Evolutionary conservation across 164 flowering plant species (phyloP).

Genomic region (Akebia trifoliata): DNA sequence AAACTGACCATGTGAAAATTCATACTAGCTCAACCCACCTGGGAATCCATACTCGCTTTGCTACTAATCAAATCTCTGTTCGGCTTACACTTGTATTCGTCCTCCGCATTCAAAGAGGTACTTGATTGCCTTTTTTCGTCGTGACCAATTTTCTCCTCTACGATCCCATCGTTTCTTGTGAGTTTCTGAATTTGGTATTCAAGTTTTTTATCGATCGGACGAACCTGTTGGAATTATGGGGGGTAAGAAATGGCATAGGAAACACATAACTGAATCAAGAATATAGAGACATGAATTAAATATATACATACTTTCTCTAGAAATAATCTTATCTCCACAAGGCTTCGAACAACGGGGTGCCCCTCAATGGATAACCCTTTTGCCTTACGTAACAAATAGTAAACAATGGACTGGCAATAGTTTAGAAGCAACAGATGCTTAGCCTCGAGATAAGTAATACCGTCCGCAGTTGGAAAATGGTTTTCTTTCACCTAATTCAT

Average conservation of each 20-base stretch:
- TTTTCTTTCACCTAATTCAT: conserved; percentile 63
- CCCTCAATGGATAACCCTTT: conserved; percentile 75
- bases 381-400: conserved; percentile 78
- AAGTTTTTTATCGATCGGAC: conserved; percentile 83
- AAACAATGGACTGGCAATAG: conserved; percentile 87
- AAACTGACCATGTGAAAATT: not conserved
- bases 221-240: conserved; percentile 45
- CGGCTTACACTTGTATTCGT: conserved; percentile 59
- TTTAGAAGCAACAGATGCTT: conserved; percentile 74
- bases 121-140: conserved; percentile 32
- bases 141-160: conserved; percentile 21
- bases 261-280: not conserved
- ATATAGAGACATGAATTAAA: not conserved
- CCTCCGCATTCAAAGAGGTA: conserved; percentile 40
- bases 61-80: conserved; percentile 70
- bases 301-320: conserved; percentile 66
- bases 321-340: conserved; percentile 78
- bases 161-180: conserved; percentile 29
- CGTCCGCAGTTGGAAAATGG: conserved; percentile 63
- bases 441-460: conserved; percentile 90
- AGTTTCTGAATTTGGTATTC: conserved; percentile 87
- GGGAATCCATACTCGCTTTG: conserved; percentile 31
- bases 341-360: conserved; percentile 80
- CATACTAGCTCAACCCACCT: conserved; percentile 38
- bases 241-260: not conserved